Percentiles rank a stretch among this genome's conserved stretches.
phyloP scores from a whole-genome alignment of 192 early-diverging fungal genomes.

The Rhizophagus clarus region DNA sequence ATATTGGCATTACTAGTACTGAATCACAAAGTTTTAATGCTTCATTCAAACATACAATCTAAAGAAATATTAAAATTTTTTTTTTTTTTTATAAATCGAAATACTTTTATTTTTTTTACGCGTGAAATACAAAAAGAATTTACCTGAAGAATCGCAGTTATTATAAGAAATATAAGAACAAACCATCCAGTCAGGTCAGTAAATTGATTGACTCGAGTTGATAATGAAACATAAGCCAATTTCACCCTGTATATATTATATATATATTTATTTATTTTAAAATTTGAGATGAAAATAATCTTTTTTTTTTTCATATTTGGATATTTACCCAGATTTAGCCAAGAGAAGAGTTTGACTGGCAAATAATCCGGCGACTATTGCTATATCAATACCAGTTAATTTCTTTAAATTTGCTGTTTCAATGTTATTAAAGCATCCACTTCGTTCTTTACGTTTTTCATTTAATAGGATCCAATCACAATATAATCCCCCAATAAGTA shows the following conservation, averaged over 20 bases:
- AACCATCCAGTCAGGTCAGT: constrained; percentile 53
- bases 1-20: constrained; percentile 58
- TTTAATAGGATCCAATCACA: constrained; percentile 19
- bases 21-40: constrained; percentile 56
- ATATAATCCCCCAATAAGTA: not conserved
- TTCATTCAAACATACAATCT: constrained; percentile 61
- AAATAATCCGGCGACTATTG: constrained; percentile 52
- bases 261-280: too few relatives aligned
- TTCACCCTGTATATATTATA: constrained; percentile 34
- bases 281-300: too few relatives aligned
- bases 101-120: too few relatives aligned
- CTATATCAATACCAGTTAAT: constrained; percentile 55
- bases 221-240: constrained; percentile 41
- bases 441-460: constrained; percentile 30
- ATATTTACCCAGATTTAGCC: constrained; percentile 56
- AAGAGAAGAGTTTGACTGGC: constrained; percentile 59
- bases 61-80: not conserved
- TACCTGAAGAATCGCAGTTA: constrained; percentile 60
- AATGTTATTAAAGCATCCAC: constrained; percentile 34
- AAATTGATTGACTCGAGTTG: constrained; percentile 48
- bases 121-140: not conserved
- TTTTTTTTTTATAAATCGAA: not conserved
- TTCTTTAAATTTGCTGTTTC: constrained; percentile 42
- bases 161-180: constrained; percentile 48
- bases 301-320: not conserved